Conservation (phyloP, 129 eudicot genomes). For the Scalesia atractyloides region DNA sequence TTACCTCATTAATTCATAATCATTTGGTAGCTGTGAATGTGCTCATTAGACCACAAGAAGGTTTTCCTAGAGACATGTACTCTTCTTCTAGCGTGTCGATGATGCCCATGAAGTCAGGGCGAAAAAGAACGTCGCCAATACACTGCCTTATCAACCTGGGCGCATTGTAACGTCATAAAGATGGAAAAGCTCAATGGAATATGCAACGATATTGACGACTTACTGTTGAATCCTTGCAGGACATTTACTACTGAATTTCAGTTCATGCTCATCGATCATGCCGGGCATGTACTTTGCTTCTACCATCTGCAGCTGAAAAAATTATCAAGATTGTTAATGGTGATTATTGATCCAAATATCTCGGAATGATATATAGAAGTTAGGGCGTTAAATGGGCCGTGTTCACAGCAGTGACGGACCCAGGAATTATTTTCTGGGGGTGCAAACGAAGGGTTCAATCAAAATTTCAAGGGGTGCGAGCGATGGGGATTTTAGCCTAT, state of each 20-base stretch:
- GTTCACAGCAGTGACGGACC: too few species aligned
- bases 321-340: neutral
- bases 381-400: neutral
- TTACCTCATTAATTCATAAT: conserved; percentile 8
- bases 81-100: conserved; percentile 64
- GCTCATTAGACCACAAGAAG: conserved; percentile 56
- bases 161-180: neutral
- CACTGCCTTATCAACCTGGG: conserved; percentile 54
- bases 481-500: too few species aligned
- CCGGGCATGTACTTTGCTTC: conserved; percentile 50
- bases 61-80: conserved; percentile 31
- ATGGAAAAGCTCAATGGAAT: neutral
- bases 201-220: conserved; percentile 20
- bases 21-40: conserved; percentile 11
- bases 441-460: too few species aligned
- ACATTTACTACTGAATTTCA: conserved; percentile 51
- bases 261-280: conserved; percentile 39
- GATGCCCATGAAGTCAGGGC: conserved; percentile 41
- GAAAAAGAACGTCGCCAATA: conserved; percentile 36
- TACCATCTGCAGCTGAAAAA: conserved; percentile 43
- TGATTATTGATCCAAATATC: neutral
- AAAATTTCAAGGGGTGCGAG: too few species aligned
- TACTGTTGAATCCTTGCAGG: conserved; percentile 61
- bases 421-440: too few species aligned
- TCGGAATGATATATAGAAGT: neutral